A percentile compares a stretch with the other conserved stretches of the same genome.
Evolutionary conservation across 495 filamentous ascomycete genomes (phyloP).

Genomic region (Usnea hakonensis): DNA sequence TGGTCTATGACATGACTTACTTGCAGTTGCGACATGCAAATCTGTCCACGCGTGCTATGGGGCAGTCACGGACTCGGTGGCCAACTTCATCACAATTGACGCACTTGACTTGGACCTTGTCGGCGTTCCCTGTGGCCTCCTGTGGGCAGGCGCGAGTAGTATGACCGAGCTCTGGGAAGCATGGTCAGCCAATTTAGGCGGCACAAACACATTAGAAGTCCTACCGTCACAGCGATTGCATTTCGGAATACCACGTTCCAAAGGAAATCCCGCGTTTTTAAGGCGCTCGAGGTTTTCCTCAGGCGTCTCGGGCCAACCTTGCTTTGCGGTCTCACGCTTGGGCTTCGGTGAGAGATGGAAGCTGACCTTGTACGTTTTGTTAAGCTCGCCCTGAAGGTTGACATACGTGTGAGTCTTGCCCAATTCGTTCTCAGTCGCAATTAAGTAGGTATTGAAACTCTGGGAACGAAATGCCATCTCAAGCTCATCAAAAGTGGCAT

Average conservation of each 20-base stretch:
- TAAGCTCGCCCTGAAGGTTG: constrained; percentile 72
- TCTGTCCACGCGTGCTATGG: constrained; percentile 37
- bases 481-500: constrained; percentile 59
- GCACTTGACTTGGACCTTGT: constrained; percentile 54
- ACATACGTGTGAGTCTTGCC: constrained; percentile 62
- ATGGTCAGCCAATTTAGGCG: constrained; percentile 15
- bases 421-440: constrained; percentile 57
- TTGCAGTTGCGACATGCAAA: constrained; percentile 80
- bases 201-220: not conserved
- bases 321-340: constrained; percentile 49
- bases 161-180: constrained; percentile 61
- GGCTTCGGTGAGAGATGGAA: constrained; percentile 60
- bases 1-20: constrained; percentile 32
- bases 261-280: constrained; percentile 59
- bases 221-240: constrained; percentile 62
- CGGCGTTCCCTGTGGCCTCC: constrained; percentile 44
- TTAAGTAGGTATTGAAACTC: constrained; percentile 57
- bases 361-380: constrained; percentile 65
- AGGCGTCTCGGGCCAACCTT: constrained; percentile 53
- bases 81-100: constrained; percentile 63
- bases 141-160: constrained; percentile 56
- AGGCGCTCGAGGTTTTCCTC: constrained; percentile 74
- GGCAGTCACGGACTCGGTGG: constrained; percentile 66
- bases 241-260: constrained; percentile 57
- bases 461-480: constrained; percentile 66